Percentiles rank a stretch among this genome's conserved stretches.
phyloP scores from a whole-genome alignment of 768 basidiomycete genomes.

The Dictyophora rubrovolvata region DNA sequence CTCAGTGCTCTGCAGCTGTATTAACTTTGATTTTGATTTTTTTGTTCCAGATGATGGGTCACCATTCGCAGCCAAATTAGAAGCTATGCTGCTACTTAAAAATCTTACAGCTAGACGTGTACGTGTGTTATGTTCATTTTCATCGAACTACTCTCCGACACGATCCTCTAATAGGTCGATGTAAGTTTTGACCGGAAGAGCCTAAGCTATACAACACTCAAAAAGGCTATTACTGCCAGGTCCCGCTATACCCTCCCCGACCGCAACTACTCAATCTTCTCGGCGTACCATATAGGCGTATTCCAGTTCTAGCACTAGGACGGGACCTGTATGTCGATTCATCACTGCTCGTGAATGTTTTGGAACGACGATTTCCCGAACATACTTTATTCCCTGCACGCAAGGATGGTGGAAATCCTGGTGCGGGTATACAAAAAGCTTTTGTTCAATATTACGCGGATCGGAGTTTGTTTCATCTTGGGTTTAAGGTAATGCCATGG shows the following conservation, averaged over 20 bases:
- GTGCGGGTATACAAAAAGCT: conserved; percentile 36
- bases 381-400: conserved; percentile 39
- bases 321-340: conserved; percentile 55
- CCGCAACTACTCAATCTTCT: conserved; percentile 43
- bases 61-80: conserved; percentile 42
- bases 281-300: conserved; percentile 46
- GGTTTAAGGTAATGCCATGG: conserved; percentile 35
- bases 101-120: conserved; percentile 23
- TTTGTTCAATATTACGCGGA: conserved; percentile 39
- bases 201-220: not conserved
- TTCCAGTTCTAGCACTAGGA: conserved; percentile 51
- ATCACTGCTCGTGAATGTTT: conserved; percentile 38
- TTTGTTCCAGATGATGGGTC: conserved; percentile 29
- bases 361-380: conserved; percentile 47
- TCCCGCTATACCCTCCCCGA: conserved; percentile 40
- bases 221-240: conserved; percentile 23
- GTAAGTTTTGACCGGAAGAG: conserved; percentile 23
- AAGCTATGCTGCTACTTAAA: conserved; percentile 41
- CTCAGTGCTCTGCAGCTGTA: no score
- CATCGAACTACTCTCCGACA: not conserved
- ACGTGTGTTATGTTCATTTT: not conserved
- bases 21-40: not conserved
- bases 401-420: conserved; percentile 24
- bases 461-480: conserved; percentile 32
- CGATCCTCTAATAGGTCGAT: conserved; percentile 32